Evolutionary conservation across 352 stramenopile genomes (phyloP).

Genomic region (Pythium myriotylum): DNA sequence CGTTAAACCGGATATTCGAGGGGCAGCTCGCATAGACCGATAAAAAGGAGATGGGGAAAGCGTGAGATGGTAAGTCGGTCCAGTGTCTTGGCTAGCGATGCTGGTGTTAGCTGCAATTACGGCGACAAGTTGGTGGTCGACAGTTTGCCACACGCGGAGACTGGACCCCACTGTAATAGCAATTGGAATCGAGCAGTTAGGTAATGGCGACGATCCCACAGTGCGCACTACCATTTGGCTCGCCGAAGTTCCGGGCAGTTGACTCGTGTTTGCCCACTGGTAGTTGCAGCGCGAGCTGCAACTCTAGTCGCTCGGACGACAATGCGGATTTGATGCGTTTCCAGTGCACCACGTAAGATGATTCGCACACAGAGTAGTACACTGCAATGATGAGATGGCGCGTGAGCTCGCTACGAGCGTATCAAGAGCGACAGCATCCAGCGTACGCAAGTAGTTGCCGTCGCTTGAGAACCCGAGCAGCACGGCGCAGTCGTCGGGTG

Average conservation of each 20-base stretch:
- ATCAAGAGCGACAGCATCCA: no score
- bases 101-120: constrained; percentile 36
- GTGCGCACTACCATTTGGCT: constrained; percentile 10
- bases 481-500: constrained; percentile 45
- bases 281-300: constrained; percentile 9
- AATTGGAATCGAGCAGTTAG: no score
- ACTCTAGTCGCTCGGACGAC: neutral
- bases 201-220: no score
- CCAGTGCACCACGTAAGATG: constrained; percentile 54
- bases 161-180: constrained; percentile 27
- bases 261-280: constrained; percentile 1
- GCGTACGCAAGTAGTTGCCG: constrained; percentile 59
- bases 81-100: constrained; percentile 27
- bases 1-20: constrained; percentile 31
- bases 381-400: constrained; percentile 32
- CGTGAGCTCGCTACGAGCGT: neutral
- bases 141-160: constrained; percentile 65
- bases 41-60: constrained; percentile 45
- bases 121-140: constrained; percentile 49
- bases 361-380: constrained; percentile 45
- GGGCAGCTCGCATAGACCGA: constrained; percentile 7
- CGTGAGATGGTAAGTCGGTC: constrained; percentile 38
- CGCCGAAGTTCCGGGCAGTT: constrained; percentile 1
- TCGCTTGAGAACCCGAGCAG: constrained; percentile 74
- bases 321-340: constrained; percentile 28